These are phyloP conservation scores for Microascus cirrosus DNA, from an alignment of 2,329 filamentous ascomycete species.

Conservation along the genomic window DNA sequence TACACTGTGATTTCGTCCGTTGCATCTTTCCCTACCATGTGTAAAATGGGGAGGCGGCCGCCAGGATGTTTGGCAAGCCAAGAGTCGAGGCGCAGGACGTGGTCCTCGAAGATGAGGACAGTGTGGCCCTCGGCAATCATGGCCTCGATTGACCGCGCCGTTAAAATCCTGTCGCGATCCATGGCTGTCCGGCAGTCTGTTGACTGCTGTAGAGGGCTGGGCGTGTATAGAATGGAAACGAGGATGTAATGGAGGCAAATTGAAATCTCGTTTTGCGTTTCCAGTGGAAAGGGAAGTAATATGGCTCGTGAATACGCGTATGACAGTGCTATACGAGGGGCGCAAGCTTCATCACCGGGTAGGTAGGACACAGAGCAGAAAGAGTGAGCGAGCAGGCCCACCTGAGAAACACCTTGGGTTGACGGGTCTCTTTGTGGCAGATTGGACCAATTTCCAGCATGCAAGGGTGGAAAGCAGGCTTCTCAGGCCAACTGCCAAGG, in stretches of 20 bases:
- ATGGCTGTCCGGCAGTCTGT: constrained; percentile 10
- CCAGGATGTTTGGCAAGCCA: constrained; percentile 51
- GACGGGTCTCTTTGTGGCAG: neutral
- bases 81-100: constrained; percentile 40
- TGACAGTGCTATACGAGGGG: neutral
- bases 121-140: constrained; percentile 43
- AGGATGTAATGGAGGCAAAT: neutral
- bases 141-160: constrained; percentile 31
- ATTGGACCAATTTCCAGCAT: neutral
- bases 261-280: neutral
- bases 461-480: neutral
- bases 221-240: neutral
- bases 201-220: neutral
- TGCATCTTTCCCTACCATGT: constrained; percentile 50
- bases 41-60: constrained; percentile 44
- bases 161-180: constrained; percentile 30
- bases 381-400: neutral
- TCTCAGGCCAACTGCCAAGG: neutral
- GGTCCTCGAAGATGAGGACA: constrained; percentile 45
- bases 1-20: constrained; percentile 50
- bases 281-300: neutral
- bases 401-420: neutral
- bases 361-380: neutral
- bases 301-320: neutral
- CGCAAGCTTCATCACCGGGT: neutral